phyloP scores from a whole-genome alignment of 768 basidiomycete species.

The Lepiota venenata region DNA sequence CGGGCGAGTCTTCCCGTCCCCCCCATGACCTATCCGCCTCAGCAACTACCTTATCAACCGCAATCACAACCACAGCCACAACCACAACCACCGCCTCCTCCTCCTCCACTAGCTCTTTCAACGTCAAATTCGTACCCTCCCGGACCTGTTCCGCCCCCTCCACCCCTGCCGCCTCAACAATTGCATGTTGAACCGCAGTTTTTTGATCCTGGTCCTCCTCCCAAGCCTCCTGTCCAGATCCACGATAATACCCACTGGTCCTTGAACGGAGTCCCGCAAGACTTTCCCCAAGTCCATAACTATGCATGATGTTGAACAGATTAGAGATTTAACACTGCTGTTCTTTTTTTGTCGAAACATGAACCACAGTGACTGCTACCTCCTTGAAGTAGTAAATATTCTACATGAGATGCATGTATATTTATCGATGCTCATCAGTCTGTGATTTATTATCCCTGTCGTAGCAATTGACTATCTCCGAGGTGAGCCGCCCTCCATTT shows the following conservation, averaged over 20 bases:
- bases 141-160: slow-evolving; percentile 24
- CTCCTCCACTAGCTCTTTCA: slow-evolving; percentile 25
- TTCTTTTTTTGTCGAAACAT: neutral
- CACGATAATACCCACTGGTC: slow-evolving; percentile 35
- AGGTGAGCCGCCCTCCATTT: slow-evolving; percentile 59
- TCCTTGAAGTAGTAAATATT: neutral
- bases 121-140: slow-evolving; percentile 25
- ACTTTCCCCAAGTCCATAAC: slow-evolving; percentile 1
- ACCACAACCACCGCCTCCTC: slow-evolving; percentile 34
- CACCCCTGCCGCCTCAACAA: slow-evolving; percentile 14
- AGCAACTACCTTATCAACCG: slow-evolving; percentile 27
- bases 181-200: neutral
- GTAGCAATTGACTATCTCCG: slow-evolving; percentile 21
- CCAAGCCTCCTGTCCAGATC: slow-evolving; percentile 34
- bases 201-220: slow-evolving; percentile 23
- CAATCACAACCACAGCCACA: no score
- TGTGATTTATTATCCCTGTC: slow-evolving; percentile 8
- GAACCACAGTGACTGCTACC: slow-evolving; percentile 1
- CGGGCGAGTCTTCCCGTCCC: slow-evolving; percentile 46
- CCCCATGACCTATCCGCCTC: slow-evolving; percentile 39
- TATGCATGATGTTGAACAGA: neutral
- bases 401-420: neutral
- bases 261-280: neutral
- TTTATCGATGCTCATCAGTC: neutral
- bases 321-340: neutral